Evolutionary conservation across 140 eudicot species (phyloP), one percentile per base, ranked within the genome.

Genomic region (Senecio squalidus): DNA sequence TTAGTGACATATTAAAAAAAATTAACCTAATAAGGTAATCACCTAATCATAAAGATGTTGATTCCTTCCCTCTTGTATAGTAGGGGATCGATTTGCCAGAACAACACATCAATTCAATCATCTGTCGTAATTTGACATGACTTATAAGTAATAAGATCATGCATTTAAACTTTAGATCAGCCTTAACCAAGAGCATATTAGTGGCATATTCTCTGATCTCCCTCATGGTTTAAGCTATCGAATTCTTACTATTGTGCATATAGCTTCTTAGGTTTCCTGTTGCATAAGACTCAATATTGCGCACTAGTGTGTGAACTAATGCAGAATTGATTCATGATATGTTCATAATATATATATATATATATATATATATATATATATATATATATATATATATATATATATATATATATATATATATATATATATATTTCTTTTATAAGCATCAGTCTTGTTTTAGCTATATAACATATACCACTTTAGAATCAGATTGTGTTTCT

Each of bases 321-420:
- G 10, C 14, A 57, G 59, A 46, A 68, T 57, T 46, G 60, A 57
- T 68, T 45, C 73, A 26, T 29, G 46, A 55, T 34, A 64, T 43
- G 48, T 30, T 46, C 31, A 23, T 23, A 17, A 66, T 38, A 26
- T 39, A 13, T 18, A n/a, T n/a, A n/a, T n/a, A n/a, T n/a, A n/a
- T n/a, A n/a, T n/a, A n/a, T n/a, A n/a, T n/a, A n/a, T n/a, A n/a
- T n/a, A n/a, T n/a, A n/a, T n/a, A n/a, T n/a, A n/a, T n/a, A n/a
- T n/a, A n/a, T n/a, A n/a, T n/a, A n/a, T n/a, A n/a, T n/a, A n/a
- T n/a, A n/a, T n/a, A n/a, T n/a, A n/a, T n/a, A n/a, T n/a, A n/a
- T n/a, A n/a, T n/a, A n/a, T n/a, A n/a, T n/a, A n/a, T n/a, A n/a
- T n/a, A n/a, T n/a, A n/a, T n/a, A n/a, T n/a, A n/a, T n/a, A n/a